Evolutionary conservation across 2,329 filamentous ascomycete genomes (phyloP), one percentile per base, ranked within the genome.

Genomic region (Thermoascus crustaceus): DNA sequence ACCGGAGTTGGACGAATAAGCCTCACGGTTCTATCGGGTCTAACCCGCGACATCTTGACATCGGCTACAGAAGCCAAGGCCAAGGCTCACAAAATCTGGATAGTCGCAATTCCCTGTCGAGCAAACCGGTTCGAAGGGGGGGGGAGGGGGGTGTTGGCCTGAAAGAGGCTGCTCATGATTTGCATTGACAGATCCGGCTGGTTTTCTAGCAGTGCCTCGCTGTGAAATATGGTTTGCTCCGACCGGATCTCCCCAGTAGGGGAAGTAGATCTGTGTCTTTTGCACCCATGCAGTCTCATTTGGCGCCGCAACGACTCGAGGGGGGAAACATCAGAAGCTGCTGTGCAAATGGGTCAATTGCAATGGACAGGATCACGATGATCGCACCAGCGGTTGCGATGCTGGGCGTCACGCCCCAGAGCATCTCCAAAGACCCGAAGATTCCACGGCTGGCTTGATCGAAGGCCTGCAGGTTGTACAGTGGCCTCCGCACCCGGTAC

Each of bases 401-500:
- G 4, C 35, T 24, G 7, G 42, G 38, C 1, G 23, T 40, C 2
- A 40, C 25, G 4, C 27, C 45, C 46, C 44, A 50, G 5, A 55
- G 33, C 5, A 54, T 35, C 13, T 44, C 16, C 7, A 51, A 18
- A 9, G 54, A 35, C 2, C 54, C 55, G 45, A 46, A 49, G 5
- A 53, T 45, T 3, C 55, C 53, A 19, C 51, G 35, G 14, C 49
- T 55, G 5, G 51, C 55, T 25, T 48, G 37, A 9, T 58, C 55
- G 7, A 52, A 42, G 2, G 45, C 30, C 27, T 56, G 44, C 9
- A 55, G 32, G 8, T 55, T 30, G 1, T 42, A 40, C 2, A 57
- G 41, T 10, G 44, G 40, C 1, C 34, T 29, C 4, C 42, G 39
- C 7, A 30, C 22, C 26, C 37, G 30, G 6, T 41, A 40, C 18